These are phyloP conservation scores for Eucalyptus brandiana DNA, from an alignment of 345 rosid genomes.

Conservation along the genomic window DNA sequence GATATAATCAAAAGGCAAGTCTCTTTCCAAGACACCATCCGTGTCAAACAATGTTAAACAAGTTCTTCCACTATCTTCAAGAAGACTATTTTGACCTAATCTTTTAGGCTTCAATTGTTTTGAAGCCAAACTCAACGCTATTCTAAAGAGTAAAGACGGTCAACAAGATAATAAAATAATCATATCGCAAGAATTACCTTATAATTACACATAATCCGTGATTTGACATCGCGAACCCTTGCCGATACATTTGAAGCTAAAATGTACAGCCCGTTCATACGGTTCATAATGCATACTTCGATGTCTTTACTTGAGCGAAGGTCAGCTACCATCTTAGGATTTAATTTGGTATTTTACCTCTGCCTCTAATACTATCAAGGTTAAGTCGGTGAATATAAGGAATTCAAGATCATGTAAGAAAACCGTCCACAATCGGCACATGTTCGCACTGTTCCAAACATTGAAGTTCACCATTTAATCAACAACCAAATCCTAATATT, in stretches of 20 bases:
- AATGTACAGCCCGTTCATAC: background rate
- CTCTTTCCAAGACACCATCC: background rate
- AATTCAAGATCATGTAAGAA: background rate
- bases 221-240: background rate
- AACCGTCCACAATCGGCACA: background rate
- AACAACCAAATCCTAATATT: background rate
- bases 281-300: rapidly evolving
- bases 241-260: background rate
- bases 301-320: background rate
- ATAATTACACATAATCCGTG: rapidly evolving
- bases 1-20: background rate
- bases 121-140: background rate
- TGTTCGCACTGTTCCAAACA: background rate
- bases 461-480: background rate
- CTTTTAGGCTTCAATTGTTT: background rate
- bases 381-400: background rate
- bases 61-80: background rate
- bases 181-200: rapidly evolving
- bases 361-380: too few species aligned
- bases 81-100: background rate
- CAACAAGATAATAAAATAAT: background rate
- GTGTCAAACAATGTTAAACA: background rate
- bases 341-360: too few species aligned
- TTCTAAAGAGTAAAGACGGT: too few species aligned
- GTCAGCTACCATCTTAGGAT: background rate